phyloP scores from a whole-genome alignment of 2,329 filamentous ascomycete genomes.

The Zasmidium citrigriseum region DNA sequence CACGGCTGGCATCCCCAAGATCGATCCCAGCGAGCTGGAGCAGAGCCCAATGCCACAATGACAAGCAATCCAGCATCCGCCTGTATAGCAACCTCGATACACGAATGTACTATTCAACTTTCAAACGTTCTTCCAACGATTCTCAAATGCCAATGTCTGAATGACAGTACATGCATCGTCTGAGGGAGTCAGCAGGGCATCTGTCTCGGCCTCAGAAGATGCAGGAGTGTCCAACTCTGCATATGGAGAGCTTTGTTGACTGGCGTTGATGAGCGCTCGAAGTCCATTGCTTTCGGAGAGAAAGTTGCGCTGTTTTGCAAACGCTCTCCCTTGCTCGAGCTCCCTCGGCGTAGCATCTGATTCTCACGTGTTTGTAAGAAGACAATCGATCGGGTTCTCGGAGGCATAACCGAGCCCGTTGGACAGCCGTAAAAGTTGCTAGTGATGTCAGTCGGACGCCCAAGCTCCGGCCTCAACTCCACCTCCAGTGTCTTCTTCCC shows the following conservation, averaged over 20 bases:
- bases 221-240: too few species aligned
- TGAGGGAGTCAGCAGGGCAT: too few species aligned
- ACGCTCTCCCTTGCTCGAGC: too few species aligned
- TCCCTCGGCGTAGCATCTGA: too few species aligned
- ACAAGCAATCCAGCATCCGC: constrained; percentile 21
- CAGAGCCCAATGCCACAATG: neutral
- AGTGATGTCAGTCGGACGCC: neutral
- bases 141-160: too few species aligned
- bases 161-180: too few species aligned
- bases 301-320: too few species aligned
- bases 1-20: neutral
- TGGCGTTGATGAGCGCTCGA: too few species aligned
- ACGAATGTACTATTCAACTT: constrained; percentile 33
- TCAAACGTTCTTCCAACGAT: neutral
- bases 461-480: neutral
- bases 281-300: too few species aligned
- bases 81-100: constrained; percentile 39
- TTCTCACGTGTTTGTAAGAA: neutral
- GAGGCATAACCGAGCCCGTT: neutral
- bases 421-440: neutral
- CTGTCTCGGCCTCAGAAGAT: too few species aligned
- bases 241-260: too few species aligned
- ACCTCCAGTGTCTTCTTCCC: neutral
- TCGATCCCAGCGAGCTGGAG: neutral
- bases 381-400: neutral